Evolutionary conservation across 306 rosid species (phyloP), one percentile per base, ranked within the genome.

Genomic region (Pyrus pyrifolia): DNA sequence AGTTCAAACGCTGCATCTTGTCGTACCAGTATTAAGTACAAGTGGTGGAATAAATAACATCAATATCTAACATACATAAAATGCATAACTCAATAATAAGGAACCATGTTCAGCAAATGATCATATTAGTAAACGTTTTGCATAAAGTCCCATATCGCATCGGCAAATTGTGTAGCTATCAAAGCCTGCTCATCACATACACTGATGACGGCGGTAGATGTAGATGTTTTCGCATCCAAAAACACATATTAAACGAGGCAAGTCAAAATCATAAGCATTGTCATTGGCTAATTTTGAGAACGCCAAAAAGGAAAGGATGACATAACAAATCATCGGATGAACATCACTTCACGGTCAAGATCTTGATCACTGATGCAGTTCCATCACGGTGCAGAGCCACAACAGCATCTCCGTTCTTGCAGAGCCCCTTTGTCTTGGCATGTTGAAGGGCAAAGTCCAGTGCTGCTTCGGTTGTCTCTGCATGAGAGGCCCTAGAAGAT

Each of bases 321-420:
- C 62, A 19, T 11, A 71, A 35, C 42, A 79, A 61, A 72, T 60
- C 68, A 58, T 22, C 15, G n/a, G 55, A 25, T 45, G n/a, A 75
- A 31, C 72, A 57, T 93, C 93, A 94, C 88, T 94, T 94, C 83
- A 95, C 97, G n/a, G 92, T 92, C 86, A 95, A 77, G 81, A 95
- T 92, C 93, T 95, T 95, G 93, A 95, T 90, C 60, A 95, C 81
- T 18, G 97, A 92, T 49, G 99, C 97, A 65, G 89, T 84, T 73
- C 97, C 99, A 72, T 90, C 91, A 21, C 96, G 96, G 80, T 95
- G 96, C 81, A 95, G 87, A 64, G 92, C 99, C 81, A 95, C 99
- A 29, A 95, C 89, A 67, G 99, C 86, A 81, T 95, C 99, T 64
- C 97, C 93, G n/a, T 60, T 83, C 76, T 83, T 88, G 88, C 97